Evolutionary conservation across 495 filamentous ascomycete species (phyloP), one percentile per base, ranked within the genome.

Genomic region (Aspergillus olivimuriae): DNA sequence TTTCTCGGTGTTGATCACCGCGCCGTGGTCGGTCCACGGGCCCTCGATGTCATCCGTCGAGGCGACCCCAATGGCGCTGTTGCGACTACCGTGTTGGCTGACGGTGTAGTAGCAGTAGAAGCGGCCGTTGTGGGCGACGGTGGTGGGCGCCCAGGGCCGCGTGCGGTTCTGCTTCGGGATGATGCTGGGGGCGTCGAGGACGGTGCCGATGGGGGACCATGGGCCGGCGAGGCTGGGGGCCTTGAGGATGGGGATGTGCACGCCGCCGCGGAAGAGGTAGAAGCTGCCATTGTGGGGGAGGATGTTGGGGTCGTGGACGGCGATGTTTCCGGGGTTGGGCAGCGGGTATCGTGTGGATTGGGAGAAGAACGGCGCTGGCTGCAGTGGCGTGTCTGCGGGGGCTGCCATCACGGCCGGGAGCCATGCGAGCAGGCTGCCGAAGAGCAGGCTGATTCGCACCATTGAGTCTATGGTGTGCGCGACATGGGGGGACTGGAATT

Each of bases 101-200:
- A 89, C 73, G 0, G 80, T 68, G 63, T 89, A 91, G 68, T 82
- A 89, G 43, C 85, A 74, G 58, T 85, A 83, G 62, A 87, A 88
- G 0, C 63, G 69, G 11, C 58, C 63, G 22, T 76, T 75, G 16
- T 78, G 63, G 15, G 75, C 52, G 20, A 69, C 49, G 6, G 84
- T 75, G 34, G 84, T 84, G 0, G 85, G 85, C 0, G 86, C 84
- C 83, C 69, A 72, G 3, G 65, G 69, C 0, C 61, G 53, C 2
- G 49, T 50, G 1, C 60, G 59, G 40, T 67, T 61, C 9, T 53
- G 50, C 31, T 63, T 63, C 18, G 59, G 33, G 39, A 74, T 69
- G 22, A 66, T 43, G 36, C 66, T 73, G 18, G 55, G 52, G 2
- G 50, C 53, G 15, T 61, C 37, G 0, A 73, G 36, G 1, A 73